Evolutionary conservation across 2,329 filamentous ascomycete genomes (phyloP).

Genomic region (Knufia petricola): DNA sequence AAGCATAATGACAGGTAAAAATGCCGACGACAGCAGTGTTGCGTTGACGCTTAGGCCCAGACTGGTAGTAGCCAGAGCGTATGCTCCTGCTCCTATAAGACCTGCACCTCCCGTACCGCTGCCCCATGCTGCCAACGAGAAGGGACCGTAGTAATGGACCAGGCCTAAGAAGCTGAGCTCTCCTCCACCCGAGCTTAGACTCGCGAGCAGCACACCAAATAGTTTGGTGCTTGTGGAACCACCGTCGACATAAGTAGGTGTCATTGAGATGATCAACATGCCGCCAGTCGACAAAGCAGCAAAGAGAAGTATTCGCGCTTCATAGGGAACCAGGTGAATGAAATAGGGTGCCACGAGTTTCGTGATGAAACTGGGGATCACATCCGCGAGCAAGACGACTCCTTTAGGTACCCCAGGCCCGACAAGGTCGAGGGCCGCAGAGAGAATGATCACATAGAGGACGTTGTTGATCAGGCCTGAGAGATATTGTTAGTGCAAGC

Average conservation of each 20-base stretch:
- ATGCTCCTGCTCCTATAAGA: constrained; percentile 74
- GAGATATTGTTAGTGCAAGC: constrained; percentile 5
- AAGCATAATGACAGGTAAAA: constrained; percentile 70
- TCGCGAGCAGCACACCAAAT: constrained; percentile 73
- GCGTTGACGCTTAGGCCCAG: constrained; percentile 63
- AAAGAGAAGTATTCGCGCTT: constrained; percentile 62
- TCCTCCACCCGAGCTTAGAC: constrained; percentile 73
- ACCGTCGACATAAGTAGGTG: constrained; percentile 50
- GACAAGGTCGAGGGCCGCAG: constrained; percentile 88
- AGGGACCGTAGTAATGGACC: constrained; percentile 85
- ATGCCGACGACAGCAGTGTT: constrained; percentile 68
- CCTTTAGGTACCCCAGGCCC: constrained; percentile 79
- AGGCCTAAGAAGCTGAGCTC: constrained; percentile 85
- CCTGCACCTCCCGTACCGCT: constrained; percentile 87
- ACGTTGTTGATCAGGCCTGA: constrained; percentile 90
- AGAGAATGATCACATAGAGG: constrained; percentile 93
- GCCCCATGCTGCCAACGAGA: constrained; percentile 83
- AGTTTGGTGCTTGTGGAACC: constrained; percentile 65
- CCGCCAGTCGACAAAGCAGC: constrained; percentile 66
- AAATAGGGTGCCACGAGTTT: constrained; percentile 90
- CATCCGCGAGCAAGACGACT: constrained; percentile 84
- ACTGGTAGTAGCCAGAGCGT: constrained; percentile 75
- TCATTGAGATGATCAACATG: constrained; percentile 81
- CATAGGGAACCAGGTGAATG: constrained; percentile 78
- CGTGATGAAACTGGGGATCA: constrained; percentile 77